These are phyloP conservation scores for Bruguiera gymnorhiza DNA, from an alignment of 345 rosid genomes.

Conservation along the genomic window DNA sequence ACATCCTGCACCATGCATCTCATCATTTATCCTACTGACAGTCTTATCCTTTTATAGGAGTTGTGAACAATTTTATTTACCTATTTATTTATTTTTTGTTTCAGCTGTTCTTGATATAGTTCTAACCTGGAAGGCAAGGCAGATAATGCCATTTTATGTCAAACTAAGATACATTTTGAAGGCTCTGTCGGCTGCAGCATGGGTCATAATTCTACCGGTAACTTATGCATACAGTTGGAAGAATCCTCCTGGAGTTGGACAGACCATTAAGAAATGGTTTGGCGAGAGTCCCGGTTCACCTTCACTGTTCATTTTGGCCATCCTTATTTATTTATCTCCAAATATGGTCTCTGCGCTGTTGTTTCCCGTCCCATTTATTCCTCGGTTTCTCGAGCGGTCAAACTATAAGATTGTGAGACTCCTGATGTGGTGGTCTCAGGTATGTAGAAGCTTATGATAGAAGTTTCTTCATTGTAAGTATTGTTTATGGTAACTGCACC, in stretches of 20 bases:
- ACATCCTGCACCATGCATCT: no score
- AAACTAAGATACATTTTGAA: conserved; percentile 51
- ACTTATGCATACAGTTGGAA: conserved; percentile 53
- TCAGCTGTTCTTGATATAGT: conserved; percentile 52
- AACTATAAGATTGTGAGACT: conserved; percentile 43
- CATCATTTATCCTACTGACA: neutral
- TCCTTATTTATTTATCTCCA: conserved; percentile 49
- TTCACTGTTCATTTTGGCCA: conserved; percentile 41
- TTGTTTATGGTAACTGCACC: neutral
- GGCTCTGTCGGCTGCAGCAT: conserved; percentile 44
- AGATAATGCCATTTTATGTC: conserved; percentile 45
- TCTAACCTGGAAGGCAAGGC: conserved; percentile 50
- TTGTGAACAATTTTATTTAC: neutral
- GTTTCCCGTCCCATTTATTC: conserved; percentile 49
- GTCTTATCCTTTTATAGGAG: neutral
- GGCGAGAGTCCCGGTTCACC: conserved; percentile 44
- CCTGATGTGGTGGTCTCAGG: conserved; percentile 74
- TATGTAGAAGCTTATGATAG: conserved; percentile 22
- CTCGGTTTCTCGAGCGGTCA: conserved; percentile 48
- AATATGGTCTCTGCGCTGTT: conserved; percentile 49
- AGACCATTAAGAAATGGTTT: conserved; percentile 49
- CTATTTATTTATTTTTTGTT: conserved; percentile 13
- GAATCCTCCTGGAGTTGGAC: conserved; percentile 45
- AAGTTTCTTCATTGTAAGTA: neutral
- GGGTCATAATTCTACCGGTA: conserved; percentile 53